Conservation (phyloP, 1,284 basidiomycete species). For the Volvariella surrecta region DNA sequence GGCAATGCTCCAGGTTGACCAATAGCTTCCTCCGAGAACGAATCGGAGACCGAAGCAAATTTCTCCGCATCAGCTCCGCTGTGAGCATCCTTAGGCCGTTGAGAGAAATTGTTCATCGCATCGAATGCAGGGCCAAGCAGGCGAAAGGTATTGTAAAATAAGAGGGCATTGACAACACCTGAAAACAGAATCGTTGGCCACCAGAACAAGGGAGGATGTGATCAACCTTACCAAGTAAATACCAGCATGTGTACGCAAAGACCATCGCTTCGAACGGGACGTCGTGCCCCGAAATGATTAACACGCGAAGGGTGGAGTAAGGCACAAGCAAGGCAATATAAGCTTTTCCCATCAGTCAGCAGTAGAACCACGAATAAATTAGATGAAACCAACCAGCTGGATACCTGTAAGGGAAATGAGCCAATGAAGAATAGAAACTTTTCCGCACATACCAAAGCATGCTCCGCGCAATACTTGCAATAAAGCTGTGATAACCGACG, state of each 20-base stretch:
- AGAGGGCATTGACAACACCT: constrained; percentile 55
- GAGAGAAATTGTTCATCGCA: constrained; percentile 9
- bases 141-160: constrained; percentile 64
- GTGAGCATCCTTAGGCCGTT: constrained; percentile 14
- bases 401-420: constrained; percentile 32
- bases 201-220: constrained; percentile 4
- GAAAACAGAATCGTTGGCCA: constrained; percentile 7
- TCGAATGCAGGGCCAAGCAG: constrained; percentile 48
- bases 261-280: constrained; percentile 38
- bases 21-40: constrained; percentile 15
- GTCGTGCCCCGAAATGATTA: constrained; percentile 35
- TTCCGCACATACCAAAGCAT: constrained; percentile 52
- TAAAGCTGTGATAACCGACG: constrained; percentile 47
- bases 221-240: constrained; percentile 41
- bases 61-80: constrained; percentile 17
- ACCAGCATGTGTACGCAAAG: constrained; percentile 44
- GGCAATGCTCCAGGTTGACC: constrained; percentile 16
- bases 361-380: too few species aligned
- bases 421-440: neutral
- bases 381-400: constrained; percentile 39
- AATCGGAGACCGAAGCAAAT: neutral
- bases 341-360: constrained; percentile 22
- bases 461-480: constrained; percentile 47
- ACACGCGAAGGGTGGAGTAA: constrained; percentile 43
- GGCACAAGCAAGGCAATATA: constrained; percentile 56